Evolutionary conservation across 2,329 filamentous ascomycete genomes (phyloP).

Genomic region (Ceratocystis cubensis): DNA sequence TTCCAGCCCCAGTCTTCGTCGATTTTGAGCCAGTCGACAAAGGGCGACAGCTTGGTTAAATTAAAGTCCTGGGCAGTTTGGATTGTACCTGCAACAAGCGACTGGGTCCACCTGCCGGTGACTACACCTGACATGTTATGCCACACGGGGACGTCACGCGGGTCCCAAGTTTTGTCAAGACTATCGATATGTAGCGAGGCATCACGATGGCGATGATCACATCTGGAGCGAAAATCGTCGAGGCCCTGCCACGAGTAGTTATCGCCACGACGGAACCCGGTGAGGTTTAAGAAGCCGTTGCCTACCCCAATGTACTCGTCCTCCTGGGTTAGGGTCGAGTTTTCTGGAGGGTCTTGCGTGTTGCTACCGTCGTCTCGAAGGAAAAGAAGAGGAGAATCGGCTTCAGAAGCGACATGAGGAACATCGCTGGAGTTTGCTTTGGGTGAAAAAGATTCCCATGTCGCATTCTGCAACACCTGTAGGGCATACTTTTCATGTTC

Average conservation of each 20-base stretch:
- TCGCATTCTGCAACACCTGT: slow-evolving; percentile 41
- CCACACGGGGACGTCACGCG: slow-evolving; percentile 44
- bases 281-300: slow-evolving; percentile 51
- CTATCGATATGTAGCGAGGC: slow-evolving; percentile 31
- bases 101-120: slow-evolving; percentile 60
- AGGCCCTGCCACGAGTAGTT: slow-evolving; percentile 69
- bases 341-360: slow-evolving; percentile 6
- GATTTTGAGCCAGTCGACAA: slow-evolving; percentile 49
- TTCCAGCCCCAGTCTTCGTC: slow-evolving; percentile 61
- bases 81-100: slow-evolving; percentile 33
- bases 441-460: slow-evolving; percentile 49
- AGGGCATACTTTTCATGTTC: slow-evolving; percentile 41
- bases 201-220: slow-evolving; percentile 40
- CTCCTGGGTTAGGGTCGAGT: slow-evolving; percentile 14
- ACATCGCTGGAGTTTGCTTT: slow-evolving; percentile 19
- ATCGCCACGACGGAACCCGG: slow-evolving; percentile 63
- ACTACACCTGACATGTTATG: slow-evolving; percentile 66
- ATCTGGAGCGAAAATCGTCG: slow-evolving; percentile 36
- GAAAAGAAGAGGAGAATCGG: slow-evolving; percentile 24
- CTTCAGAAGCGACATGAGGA: neutral
- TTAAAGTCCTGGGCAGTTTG: slow-evolving; percentile 45
- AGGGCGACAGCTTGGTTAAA: slow-evolving; percentile 50
- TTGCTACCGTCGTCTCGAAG: neutral
- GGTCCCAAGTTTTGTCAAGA: slow-evolving; percentile 30
- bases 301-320: slow-evolving; percentile 15